Evolutionary conservation across 495 filamentous ascomycete genomes (phyloP).

Genomic region (Xylaria longipes): DNA sequence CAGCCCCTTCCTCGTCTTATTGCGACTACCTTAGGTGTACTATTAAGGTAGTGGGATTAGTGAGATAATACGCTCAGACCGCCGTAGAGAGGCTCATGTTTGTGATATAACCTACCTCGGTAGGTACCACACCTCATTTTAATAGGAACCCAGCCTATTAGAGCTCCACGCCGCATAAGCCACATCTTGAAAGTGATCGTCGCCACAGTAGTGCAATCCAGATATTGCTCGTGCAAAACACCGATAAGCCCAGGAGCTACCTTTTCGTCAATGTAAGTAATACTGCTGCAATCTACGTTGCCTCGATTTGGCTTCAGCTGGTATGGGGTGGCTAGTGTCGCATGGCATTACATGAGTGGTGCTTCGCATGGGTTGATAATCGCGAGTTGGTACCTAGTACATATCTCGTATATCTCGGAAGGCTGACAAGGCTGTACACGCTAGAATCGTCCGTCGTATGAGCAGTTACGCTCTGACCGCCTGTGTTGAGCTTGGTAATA

Average conservation of each 20-base stretch:
- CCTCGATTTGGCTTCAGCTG: not conserved
- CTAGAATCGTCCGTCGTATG: not conserved
- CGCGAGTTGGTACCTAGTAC: not conserved
- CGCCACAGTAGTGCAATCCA: not conserved
- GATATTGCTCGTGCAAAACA: not conserved
- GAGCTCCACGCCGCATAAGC: not conserved
- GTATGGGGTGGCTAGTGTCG: not conserved
- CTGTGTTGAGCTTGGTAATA: not conserved
- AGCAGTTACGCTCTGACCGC: not conserved
- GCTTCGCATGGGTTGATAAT: not conserved
- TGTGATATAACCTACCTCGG: not conserved
- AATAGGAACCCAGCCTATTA: not conserved
- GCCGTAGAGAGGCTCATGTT: not conserved
- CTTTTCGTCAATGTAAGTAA: not conserved
- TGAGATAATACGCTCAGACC: not conserved
- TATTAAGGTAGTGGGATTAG: not conserved
- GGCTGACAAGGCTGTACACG: conserved; percentile 13
- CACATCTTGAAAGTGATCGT: not conserved
- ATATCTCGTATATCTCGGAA: not conserved
- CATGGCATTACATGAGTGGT: not conserved
- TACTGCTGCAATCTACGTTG: not conserved
- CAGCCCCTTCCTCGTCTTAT: not conserved
- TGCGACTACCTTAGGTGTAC: not conserved
- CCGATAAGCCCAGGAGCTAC: not conserved
- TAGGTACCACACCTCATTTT: not conserved